A percentile compares a stretch with the other conserved stretches of the same genome.
Conservation (phyloP, 768 basidiomycete genomes). For the Lactarius sp. region DNA sequence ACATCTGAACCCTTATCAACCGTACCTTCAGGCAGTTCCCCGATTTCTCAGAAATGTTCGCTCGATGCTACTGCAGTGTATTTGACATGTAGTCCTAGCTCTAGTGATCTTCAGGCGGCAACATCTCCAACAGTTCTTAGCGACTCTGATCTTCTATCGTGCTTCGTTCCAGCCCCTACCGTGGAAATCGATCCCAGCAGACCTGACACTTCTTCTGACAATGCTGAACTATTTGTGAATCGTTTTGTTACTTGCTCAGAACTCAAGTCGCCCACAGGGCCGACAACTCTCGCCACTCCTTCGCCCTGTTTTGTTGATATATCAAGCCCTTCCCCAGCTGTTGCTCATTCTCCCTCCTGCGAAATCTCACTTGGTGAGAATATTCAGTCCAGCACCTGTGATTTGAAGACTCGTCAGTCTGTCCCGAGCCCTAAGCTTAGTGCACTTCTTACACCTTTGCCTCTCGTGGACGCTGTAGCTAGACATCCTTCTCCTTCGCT, state of each 20-base stretch:
- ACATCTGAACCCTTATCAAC: neutral
- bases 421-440: neutral
- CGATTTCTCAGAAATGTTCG: neutral
- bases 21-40: neutral
- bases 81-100: neutral
- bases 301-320: neutral
- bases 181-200: neutral
- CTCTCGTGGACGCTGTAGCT: neutral
- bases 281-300: conserved; percentile 1
- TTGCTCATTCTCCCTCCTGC: neutral
- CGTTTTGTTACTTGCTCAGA: neutral
- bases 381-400: neutral
- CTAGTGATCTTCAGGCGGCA: neutral
- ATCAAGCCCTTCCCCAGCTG: neutral
- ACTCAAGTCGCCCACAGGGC: neutral
- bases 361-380: neutral
- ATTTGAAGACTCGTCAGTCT: neutral
- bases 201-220: neutral
- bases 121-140: neutral
- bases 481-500: neutral
- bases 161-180: neutral
- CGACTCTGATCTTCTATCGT: neutral
- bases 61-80: neutral
- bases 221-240: neutral
- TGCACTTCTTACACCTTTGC: neutral